These are phyloP conservation scores for Rubroboletus satanas DNA, from an alignment of 768 basidiomycete species.

Conservation along the genomic window DNA sequence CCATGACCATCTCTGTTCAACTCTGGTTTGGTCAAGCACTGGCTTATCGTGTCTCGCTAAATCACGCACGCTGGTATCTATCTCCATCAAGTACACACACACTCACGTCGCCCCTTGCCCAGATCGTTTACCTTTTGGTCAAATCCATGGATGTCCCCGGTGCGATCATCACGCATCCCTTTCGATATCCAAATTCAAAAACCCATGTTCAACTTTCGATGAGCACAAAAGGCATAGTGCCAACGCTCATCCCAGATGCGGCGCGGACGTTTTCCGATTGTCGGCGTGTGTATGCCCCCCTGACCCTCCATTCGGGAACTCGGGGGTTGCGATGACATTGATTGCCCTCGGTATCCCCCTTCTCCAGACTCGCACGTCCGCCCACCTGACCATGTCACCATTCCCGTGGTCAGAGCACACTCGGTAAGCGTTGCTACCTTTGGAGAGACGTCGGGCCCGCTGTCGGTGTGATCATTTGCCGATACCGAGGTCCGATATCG, in stretches of 20 bases:
- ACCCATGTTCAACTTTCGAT: background rate
- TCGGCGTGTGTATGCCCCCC: background rate
- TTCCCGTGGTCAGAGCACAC: background rate
- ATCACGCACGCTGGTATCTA: slow-evolving; percentile 1
- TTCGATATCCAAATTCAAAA: slow-evolving; percentile 2
- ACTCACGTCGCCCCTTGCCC: background rate
- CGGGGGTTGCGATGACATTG: background rate
- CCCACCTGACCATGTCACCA: background rate
- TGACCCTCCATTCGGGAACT: background rate
- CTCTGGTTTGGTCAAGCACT: background rate
- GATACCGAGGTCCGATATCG: background rate
- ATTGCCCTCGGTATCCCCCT: background rate
- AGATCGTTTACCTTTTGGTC: background rate
- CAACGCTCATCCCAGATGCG: background rate
- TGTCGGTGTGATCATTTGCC: background rate
- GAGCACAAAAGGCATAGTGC: background rate
- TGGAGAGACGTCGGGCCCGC: background rate
- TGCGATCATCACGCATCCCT: slow-evolving; percentile 10
- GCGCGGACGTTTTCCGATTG: background rate
- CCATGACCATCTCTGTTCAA: background rate
- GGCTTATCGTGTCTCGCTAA: background rate
- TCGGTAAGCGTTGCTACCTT: background rate
- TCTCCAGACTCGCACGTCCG: background rate
- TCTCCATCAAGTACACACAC: background rate
- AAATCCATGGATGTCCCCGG: background rate